Conservation (phyloP, 2,329 filamentous ascomycete species). For the Anthostomella pinea region DNA sequence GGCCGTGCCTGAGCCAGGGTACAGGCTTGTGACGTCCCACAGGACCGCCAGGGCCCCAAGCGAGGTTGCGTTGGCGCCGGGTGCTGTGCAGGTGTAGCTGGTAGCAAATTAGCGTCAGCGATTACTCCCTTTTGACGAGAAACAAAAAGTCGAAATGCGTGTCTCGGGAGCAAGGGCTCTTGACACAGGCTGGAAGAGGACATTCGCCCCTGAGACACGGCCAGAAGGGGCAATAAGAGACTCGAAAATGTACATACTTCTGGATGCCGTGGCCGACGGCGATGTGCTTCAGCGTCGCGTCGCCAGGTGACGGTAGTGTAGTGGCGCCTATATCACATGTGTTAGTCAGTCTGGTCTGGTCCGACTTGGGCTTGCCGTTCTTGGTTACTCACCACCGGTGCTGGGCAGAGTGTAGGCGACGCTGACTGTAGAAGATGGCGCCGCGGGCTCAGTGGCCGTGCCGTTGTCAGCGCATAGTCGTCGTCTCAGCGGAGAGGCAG, state of each 20-base stretch:
- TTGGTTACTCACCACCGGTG: conserved; percentile 30
- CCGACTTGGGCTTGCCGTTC: conserved; percentile 8
- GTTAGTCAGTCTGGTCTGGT: conserved; percentile 1
- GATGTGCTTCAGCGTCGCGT: conserved; percentile 49
- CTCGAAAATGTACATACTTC: too few relatives aligned
- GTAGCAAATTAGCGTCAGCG: too few relatives aligned
- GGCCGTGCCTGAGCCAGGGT: conserved; percentile 40
- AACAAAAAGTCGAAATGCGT: too few relatives aligned
- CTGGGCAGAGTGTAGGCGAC: conserved; percentile 36
- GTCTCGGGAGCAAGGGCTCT: too few relatives aligned
- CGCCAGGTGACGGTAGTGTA: conserved; percentile 43
- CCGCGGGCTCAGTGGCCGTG: conserved; percentile 5
- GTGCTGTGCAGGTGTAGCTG: conserved; percentile 58
- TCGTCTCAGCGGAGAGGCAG: conserved; percentile 26
- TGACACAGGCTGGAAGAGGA: too few relatives aligned
- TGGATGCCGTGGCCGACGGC: conserved; percentile 63
- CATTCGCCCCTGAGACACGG: too few relatives aligned
- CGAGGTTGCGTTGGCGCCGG: conserved; percentile 35
- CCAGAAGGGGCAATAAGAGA: too few relatives aligned
- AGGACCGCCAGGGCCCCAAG: conserved; percentile 58
- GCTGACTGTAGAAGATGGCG: conserved; percentile 7
- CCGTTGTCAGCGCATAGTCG: conserved; percentile 13
- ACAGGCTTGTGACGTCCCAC: conserved; percentile 55
- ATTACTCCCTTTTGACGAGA: too few relatives aligned
- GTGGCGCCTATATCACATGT: conserved; percentile 27